Base-by-base conservation (phyloP, 352 stramenopile species). In the Hyaloperonospora arabidopsidis region DNA sequence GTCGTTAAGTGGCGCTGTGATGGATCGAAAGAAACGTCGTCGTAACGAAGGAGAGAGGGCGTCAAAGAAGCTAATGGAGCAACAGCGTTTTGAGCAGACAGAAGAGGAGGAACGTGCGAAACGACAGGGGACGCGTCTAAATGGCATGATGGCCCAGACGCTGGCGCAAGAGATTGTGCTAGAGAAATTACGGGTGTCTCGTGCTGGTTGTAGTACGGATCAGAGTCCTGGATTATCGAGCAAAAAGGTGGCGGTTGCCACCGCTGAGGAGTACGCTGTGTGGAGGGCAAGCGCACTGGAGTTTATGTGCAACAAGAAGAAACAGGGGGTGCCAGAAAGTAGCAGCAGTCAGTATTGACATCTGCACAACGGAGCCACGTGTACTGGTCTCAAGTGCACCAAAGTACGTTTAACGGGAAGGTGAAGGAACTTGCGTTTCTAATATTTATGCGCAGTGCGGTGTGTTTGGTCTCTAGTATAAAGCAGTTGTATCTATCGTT, bases 1-100 rank as follows among this genome's bases (percentile, higher is more conserved):
- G 36, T 79, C 73, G 11, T 53, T 84, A 45, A 70, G 59, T 46
- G 68, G 70, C 5, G 68, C 65, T 15, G 45, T 76, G 14, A 57
- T 74, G 39, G 59, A 68, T 55, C 59, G 70, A 38, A 67, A 59
- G 36, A 80, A 70, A 23, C 68, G 51, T 13, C 65, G 53, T 7
- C 41, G 23, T 7, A 35, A 52, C 10, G 52, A 40, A 56, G 40
- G 35, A 23, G 52, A 68, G 21, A 49, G 41, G 44, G 64, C 60
- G 38, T 35, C 47, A 0, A 63, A 19, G 11, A 66, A 58, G 15
- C 49, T 72, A 2, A 45, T 28, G 8, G 52, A 65, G 29, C 55
- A 59, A 41, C 29, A 68, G 52, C 52, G 53, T 17, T 12, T 48
- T 5, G 60, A 72, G 21, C 51, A 68, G 34, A 6, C 58, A 21